These are phyloP conservation scores for Xylaria sp. DNA, from an alignment of 2,329 filamentous ascomycete genomes.

Conservation along the genomic window DNA sequence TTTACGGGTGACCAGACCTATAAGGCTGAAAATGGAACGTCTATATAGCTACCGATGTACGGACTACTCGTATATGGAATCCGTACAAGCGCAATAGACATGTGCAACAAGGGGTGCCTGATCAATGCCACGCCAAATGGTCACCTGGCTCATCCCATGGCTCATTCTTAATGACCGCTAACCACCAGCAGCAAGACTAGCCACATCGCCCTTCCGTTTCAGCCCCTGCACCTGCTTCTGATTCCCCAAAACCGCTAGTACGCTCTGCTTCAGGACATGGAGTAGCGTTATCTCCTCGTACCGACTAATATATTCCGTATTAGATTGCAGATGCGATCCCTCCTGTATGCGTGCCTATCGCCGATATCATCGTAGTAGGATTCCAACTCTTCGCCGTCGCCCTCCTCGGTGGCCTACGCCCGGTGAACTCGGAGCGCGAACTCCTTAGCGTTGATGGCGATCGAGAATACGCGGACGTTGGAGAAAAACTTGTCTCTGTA, in stretches of 20 bases:
- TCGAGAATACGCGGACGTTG: conserved; percentile 21
- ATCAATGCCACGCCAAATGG: no score
- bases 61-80: no score
- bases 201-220: conserved; percentile 11
- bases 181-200: no score
- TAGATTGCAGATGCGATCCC: conserved; percentile 4
- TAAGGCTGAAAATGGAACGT: no score
- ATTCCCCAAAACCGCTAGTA: background rate
- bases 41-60: no score
- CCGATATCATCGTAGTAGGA: conserved; percentile 17
- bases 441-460: conserved; percentile 4
- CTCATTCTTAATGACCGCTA: no score
- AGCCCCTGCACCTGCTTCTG: conserved; percentile 3
- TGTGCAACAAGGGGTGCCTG: no score
- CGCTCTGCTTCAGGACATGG: conserved; percentile 8
- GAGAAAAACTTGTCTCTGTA: conserved; percentile 4
- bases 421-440: background rate
- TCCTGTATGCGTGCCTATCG: background rate
- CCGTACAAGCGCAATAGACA: no score
- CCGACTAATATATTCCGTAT: conserved; percentile 6
- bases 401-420: background rate
- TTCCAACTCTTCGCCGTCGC: background rate
- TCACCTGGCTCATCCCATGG: no score
- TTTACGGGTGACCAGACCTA: no score
- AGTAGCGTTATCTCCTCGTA: conserved; percentile 14